Percentiles rank a stretch among this genome's conserved stretches.
These are phyloP conservation scores for Acacia melanoxylon DNA, from an alignment of 306 rosid genomes.

Conservation along the genomic window DNA sequence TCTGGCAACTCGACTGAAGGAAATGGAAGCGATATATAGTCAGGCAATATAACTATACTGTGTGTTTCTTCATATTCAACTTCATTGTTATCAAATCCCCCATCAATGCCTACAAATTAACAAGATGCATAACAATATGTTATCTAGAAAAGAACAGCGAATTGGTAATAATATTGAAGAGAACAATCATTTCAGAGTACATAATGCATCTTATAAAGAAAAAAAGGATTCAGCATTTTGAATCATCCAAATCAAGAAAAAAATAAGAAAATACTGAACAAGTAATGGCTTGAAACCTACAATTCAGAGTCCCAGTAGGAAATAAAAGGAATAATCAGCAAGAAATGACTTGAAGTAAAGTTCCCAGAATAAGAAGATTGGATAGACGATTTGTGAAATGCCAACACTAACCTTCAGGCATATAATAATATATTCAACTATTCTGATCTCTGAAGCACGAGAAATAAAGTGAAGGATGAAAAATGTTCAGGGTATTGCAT, in stretches of 20 bases:
- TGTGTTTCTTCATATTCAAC: conserved; percentile 70
- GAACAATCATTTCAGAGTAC: neutral
- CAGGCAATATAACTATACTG: conserved; percentile 71
- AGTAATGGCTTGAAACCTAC: neutral
- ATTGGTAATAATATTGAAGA: neutral
- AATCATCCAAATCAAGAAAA: neutral
- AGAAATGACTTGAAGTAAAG: neutral
- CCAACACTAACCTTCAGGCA: neutral
- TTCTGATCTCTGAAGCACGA: neutral
- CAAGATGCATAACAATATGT: conserved; percentile 8
- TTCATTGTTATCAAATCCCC: conserved; percentile 90
- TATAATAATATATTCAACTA: neutral
- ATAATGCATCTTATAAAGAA: neutral
- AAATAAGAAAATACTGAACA: neutral
- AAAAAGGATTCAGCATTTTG: neutral
- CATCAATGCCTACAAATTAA: conserved; percentile 71
- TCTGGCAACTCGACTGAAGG: conserved; percentile 98
- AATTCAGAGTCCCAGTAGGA: neutral
- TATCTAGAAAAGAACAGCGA: conserved; percentile 12
- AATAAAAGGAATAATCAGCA: neutral
- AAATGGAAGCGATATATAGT: conserved; percentile 78
- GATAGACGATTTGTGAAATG: neutral
- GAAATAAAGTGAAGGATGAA: neutral
- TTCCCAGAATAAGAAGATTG: neutral
- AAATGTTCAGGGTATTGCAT: neutral